Base-by-base conservation (phyloP, 106 monocot genomes). In the Vanilla planifolia region DNA sequence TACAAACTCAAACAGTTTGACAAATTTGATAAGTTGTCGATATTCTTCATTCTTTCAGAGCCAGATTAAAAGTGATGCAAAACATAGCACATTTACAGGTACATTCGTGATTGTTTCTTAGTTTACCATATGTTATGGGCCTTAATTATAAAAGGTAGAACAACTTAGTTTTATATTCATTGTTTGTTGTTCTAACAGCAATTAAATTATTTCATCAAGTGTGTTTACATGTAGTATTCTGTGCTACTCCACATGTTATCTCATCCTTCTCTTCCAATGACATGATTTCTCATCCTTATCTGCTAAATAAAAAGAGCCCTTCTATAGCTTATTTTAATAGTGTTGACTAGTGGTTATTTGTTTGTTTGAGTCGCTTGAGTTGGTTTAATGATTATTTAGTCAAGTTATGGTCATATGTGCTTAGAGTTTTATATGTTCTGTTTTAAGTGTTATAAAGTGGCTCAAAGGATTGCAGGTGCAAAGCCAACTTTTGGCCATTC, bases 1-100 rank as follows among this genome's bases (percentile, higher is more conserved):
- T 69, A 47, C 43, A 27, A 94, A 85, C 61, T 89, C 59, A 75
- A 89, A 70, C 50, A 94, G 89, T 75, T 67, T 61, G 34, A 48
- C 70, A 25, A 83, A 83, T 65, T 79, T 94, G 43, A 60, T 94
- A 30, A 85, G 80, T 48, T 55, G 73, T 60, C 77, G 70, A 59
- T 83, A 75, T 60, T 42, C 67, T 64, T 74, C 79, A 17, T 55
- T 79, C 35, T 75, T 72, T 17, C 58, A 52, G 7, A 66, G 39
- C 46, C 71, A 51, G 51, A 46, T 47, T 17, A 71, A 89, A 23
- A 43, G 19, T 59, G 4, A 65, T 40, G 30, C 67, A 51, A 7
- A 20, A 26, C 33, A 55, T 48, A 53, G 64, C 43, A 48, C 33
- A 30, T 59, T 69, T 43, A 74, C 34, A 71, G 55, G 72, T 78